These are phyloP conservation scores for Boletus sensibilis DNA, from an alignment of 768 basidiomycete genomes.

Conservation along the genomic window DNA sequence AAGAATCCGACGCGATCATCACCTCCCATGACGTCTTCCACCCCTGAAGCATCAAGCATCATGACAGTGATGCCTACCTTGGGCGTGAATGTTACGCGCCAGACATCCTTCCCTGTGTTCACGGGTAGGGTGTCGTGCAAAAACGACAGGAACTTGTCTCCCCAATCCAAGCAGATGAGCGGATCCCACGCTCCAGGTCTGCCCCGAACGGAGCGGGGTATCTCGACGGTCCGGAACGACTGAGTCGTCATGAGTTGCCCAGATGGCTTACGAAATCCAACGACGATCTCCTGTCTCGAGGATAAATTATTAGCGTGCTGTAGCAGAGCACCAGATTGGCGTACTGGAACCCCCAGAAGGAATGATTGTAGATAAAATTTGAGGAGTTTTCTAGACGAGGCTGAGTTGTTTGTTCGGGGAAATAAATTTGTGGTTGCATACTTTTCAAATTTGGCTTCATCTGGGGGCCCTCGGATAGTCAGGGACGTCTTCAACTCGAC, in stretches of 20 bases:
- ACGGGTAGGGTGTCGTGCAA: constrained; percentile 40
- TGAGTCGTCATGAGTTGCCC: constrained; percentile 67
- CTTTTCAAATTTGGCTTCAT: constrained; percentile 80
- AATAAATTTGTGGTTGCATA: constrained; percentile 32
- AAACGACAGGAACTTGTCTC: constrained; percentile 57
- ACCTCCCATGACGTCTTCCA: constrained; percentile 58
- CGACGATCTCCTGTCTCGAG: constrained; percentile 65
- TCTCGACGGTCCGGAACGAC: constrained; percentile 72
- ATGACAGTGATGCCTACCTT: constrained; percentile 52
- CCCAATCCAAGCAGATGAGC: constrained; percentile 70
- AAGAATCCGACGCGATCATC: constrained; percentile 81
- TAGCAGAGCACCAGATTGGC: constrained; percentile 22
- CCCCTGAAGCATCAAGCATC: constrained; percentile 46
- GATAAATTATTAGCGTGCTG: constrained; percentile 1
- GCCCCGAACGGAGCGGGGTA: constrained; percentile 75
- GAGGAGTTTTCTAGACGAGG: constrained; percentile 67
- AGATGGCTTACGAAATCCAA: constrained; percentile 82
- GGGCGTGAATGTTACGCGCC: constrained; percentile 70
- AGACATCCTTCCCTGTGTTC: constrained; percentile 44
- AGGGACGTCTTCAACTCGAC: constrained; percentile 89
- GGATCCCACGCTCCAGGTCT: constrained; percentile 81
- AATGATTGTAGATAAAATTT: constrained; percentile 93
- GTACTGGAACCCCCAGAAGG: constrained; percentile 84
- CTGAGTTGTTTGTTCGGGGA: not conserved
- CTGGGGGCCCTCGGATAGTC: constrained; percentile 58